phyloP scores from a whole-genome alignment of 495 filamentous ascomycete genomes.

The Lindgomyces ingoldianus region DNA sequence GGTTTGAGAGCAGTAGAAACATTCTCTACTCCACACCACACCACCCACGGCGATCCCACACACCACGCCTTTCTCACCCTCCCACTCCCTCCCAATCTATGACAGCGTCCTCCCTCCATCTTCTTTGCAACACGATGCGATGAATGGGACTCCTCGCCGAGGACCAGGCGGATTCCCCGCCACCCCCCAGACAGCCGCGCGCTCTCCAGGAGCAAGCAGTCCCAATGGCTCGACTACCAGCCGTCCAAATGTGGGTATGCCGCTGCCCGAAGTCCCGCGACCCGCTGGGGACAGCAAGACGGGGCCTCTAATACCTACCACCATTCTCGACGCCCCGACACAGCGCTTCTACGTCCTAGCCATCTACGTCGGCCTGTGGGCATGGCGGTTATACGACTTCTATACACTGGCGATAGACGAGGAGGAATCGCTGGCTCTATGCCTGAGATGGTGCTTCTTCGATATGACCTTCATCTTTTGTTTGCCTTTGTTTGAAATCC shows the following conservation, averaged over 20 bases:
- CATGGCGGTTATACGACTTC: constrained; percentile 85
- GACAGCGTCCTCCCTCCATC: not conserved
- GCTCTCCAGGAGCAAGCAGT: constrained; percentile 30
- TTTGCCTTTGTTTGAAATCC: constrained; percentile 80
- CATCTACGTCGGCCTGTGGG: constrained; percentile 69
- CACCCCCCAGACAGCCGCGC: constrained; percentile 58
- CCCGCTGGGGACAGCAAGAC: constrained; percentile 33
- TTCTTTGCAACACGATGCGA: constrained; percentile 53
- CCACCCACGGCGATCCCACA: not conserved
- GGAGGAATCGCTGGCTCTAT: constrained; percentile 77
- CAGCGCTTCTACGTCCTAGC: constrained; percentile 84
- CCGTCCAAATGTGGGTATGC: constrained; percentile 26
- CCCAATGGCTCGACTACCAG: constrained; percentile 41
- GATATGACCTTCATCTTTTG: constrained; percentile 84
- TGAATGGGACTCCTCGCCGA: constrained; percentile 73
- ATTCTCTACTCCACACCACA: not conserved
- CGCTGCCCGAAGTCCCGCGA: constrained; percentile 32
- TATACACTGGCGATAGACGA: constrained; percentile 70
- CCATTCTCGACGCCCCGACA: constrained; percentile 78
- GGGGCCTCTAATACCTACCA: constrained; percentile 71
- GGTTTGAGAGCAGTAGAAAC: constrained; percentile 6
- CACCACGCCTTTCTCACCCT: no score
- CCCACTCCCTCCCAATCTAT: constrained; percentile 2
- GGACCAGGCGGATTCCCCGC: constrained; percentile 67
- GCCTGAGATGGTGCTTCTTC: constrained; percentile 87